Percentiles rank a stretch among this genome's conserved stretches.
Conservation (phyloP, 371 early-diverging fungal genomes). For the Syncephalis plumigaleata region DNA sequence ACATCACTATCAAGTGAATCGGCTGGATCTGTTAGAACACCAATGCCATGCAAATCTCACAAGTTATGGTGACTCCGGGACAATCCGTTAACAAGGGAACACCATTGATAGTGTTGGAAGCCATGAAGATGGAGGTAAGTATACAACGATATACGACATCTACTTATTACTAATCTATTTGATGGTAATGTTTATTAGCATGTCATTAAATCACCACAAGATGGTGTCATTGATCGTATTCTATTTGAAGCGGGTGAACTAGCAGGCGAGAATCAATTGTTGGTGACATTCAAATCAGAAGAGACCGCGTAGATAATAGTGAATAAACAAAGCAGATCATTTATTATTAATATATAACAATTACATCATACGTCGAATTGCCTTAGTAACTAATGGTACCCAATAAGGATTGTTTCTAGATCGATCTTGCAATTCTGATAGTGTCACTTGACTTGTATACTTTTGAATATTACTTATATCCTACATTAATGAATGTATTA, state of each 20-base stretch:
- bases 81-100: slow-evolving; percentile 70
- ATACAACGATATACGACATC: not conserved
- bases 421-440: too few species aligned
- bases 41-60: slow-evolving; percentile 95
- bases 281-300: slow-evolving; percentile 39
- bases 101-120: slow-evolving; percentile 75
- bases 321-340: too few species aligned
- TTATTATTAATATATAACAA: too few species aligned
- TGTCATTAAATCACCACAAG: slow-evolving; percentile 66
- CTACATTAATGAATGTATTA: too few species aligned
- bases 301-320: too few species aligned
- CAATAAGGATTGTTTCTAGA: too few species aligned
- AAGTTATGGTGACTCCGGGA: slow-evolving; percentile 64
- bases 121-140: slow-evolving; percentile 94
- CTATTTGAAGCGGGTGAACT: slow-evolving; percentile 68
- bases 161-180: not conserved
- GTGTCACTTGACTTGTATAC: too few species aligned
- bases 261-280: slow-evolving; percentile 68
- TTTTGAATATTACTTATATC: too few species aligned
- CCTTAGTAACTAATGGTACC: too few species aligned
- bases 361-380: too few species aligned
- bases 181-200: slow-evolving; percentile 21
- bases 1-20: slow-evolving; percentile 21
- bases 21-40: slow-evolving; percentile 65
- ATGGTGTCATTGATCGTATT: slow-evolving; percentile 57